These are phyloP conservation scores for Cucumis melo DNA, from an alignment of 306 rosid species.

Conservation along the genomic window DNA sequence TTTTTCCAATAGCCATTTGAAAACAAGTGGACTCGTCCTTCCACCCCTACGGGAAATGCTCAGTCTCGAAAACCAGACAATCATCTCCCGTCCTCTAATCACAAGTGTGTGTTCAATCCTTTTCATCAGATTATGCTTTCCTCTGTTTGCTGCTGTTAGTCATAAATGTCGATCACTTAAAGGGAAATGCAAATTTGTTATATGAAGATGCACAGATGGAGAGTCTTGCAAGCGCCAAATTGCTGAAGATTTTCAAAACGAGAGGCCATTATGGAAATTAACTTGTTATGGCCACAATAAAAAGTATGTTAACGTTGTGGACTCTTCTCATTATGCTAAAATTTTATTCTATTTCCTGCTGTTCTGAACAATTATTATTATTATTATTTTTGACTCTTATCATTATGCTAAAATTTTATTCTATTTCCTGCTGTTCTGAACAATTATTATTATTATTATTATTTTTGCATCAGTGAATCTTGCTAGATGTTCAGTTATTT, in stretches of 20 bases:
- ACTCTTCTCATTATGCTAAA: neutral
- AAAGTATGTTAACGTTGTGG: constrained; percentile 29
- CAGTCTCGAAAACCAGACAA: constrained; percentile 33
- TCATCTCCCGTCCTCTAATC: constrained; percentile 31
- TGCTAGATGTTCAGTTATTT: neutral
- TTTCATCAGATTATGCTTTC: neutral
- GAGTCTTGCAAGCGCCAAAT: constrained; percentile 63
- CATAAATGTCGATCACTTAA: neutral
- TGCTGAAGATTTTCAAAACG: constrained; percentile 55
- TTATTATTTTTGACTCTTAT: too few species aligned
- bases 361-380: neutral
- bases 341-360: neutral
- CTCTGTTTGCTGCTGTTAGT: constrained; percentile 5
- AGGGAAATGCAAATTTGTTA: neutral
- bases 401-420: neutral
- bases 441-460: neutral
- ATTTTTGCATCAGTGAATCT: neutral
- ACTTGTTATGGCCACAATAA: constrained; percentile 71
- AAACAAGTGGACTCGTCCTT: constrained; percentile 68
- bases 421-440: neutral
- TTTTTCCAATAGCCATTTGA: constrained; percentile 47
- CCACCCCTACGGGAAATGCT: constrained; percentile 15
- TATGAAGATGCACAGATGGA: constrained; percentile 74
- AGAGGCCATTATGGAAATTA: constrained; percentile 81
- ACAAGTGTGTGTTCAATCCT: constrained; percentile 31